A percentile compares a stretch with the other conserved stretches of the same genome.
These are phyloP conservation scores for Pyrenochaeta sp. DNA, from an alignment of 2,329 filamentous ascomycete genomes.

Conservation along the genomic window DNA sequence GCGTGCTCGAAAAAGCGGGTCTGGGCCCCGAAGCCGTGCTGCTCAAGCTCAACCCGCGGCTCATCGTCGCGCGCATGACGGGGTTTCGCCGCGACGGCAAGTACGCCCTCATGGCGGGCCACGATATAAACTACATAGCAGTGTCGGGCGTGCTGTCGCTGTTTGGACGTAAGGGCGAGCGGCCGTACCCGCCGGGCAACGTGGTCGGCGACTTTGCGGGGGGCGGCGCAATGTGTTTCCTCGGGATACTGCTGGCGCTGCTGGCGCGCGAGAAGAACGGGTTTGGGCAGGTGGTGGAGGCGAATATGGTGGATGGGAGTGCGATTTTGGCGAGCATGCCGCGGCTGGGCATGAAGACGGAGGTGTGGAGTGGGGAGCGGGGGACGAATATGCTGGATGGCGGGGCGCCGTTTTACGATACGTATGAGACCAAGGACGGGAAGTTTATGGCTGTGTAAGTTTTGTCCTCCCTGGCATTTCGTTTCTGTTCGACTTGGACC, in stretches of 20 bases:
- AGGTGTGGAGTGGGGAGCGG: slow-evolving; percentile 68
- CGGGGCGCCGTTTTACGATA: slow-evolving; percentile 87
- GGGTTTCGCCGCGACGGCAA: slow-evolving; percentile 88
- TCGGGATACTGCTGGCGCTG: slow-evolving; percentile 83
- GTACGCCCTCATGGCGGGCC: slow-evolving; percentile 87
- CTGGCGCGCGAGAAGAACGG: slow-evolving; percentile 70
- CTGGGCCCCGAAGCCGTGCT: slow-evolving; percentile 74
- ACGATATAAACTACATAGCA: slow-evolving; percentile 96
- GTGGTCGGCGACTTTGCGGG: slow-evolving; percentile 91
- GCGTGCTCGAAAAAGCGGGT: slow-evolving; percentile 84
- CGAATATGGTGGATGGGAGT: slow-evolving; percentile 94
- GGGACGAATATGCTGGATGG: slow-evolving; percentile 84
- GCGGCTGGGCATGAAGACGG: slow-evolving; percentile 69
- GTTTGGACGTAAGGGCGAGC: slow-evolving; percentile 73
- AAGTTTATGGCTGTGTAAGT: slow-evolving; percentile 76
- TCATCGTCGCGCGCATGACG: slow-evolving; percentile 86
- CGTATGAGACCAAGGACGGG: slow-evolving; percentile 83
- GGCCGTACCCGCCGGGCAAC: slow-evolving; percentile 82
- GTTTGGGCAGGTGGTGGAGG: slow-evolving; percentile 85
- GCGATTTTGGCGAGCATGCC: slow-evolving; percentile 82
- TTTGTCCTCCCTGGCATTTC: background rate
- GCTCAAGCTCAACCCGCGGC: slow-evolving; percentile 70
- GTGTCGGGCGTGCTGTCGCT: slow-evolving; percentile 81
- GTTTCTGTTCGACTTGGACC: background rate
- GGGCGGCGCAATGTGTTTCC: slow-evolving; percentile 81